Percentiles rank a stretch among this genome's conserved stretches.
These are phyloP conservation scores for Rhizopogon vinicolor DNA, from an alignment of 768 basidiomycete genomes.

Conservation along the genomic window DNA sequence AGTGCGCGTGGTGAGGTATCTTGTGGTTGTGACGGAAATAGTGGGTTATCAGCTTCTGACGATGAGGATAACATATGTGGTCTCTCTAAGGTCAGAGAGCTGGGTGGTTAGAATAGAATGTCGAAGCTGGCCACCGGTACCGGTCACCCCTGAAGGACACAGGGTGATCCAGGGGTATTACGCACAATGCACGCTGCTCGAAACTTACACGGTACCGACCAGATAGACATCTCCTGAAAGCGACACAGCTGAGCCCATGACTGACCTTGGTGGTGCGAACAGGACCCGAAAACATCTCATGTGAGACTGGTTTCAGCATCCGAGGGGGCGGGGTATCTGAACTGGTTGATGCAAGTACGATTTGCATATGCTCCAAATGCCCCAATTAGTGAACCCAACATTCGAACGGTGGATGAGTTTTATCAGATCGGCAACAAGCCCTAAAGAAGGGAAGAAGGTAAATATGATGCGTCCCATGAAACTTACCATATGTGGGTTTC, in stretches of 20 bases:
- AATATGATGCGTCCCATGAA: not conserved
- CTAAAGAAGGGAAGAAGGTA: not conserved
- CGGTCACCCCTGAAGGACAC: not conserved
- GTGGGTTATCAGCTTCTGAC: not conserved
- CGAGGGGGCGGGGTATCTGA: not conserved
- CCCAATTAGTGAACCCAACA: not conserved
- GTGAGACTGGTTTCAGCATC: not conserved
- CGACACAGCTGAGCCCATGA: not conserved
- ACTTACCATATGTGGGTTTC: not conserved
- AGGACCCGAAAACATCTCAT: not conserved
- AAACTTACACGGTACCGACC: not conserved
- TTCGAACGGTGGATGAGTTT: not conserved
- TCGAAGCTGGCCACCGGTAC: not conserved
- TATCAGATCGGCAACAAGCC: not conserved
- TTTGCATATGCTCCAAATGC: not conserved
- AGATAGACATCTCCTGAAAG: not conserved
- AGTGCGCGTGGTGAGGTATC: not conserved
- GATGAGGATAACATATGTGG: not conserved
- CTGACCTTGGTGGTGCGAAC: not conserved
- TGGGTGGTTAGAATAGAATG: not conserved
- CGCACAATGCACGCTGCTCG: not conserved
- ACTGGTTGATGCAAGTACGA: not conserved
- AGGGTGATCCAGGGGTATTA: not conserved
- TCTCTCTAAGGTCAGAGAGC: not conserved
- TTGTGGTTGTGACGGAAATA: not conserved